A percentile compares a stretch with the other conserved stretches of the same genome.
phyloP scores from a whole-genome alignment of 768 basidiomycete genomes.

The Tulasnella sp. region DNA sequence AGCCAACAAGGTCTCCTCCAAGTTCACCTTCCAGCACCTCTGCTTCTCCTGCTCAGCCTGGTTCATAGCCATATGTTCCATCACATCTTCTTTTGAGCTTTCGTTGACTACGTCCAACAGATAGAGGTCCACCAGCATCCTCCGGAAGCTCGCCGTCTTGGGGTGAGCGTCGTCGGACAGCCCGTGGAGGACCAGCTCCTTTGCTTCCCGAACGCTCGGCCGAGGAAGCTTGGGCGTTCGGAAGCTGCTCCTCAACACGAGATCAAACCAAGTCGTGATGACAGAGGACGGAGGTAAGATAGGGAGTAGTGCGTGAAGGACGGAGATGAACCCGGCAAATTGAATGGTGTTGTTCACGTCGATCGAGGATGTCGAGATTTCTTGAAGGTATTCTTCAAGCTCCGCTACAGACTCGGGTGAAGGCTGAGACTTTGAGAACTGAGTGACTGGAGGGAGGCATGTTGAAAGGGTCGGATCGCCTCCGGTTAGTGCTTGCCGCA shows the following conservation, averaged over 20 bases:
- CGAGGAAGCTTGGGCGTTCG: constrained; percentile 59
- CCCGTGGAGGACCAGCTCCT: constrained; percentile 56
- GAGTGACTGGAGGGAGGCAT: neutral
- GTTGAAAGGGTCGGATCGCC: neutral
- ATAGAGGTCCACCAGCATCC: constrained; percentile 61
- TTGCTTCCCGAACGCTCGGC: constrained; percentile 50
- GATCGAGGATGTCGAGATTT: constrained; percentile 47
- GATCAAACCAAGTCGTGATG: constrained; percentile 72
- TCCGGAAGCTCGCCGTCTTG: constrained; percentile 55
- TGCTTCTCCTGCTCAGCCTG: constrained; percentile 47
- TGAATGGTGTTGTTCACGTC: constrained; percentile 53
- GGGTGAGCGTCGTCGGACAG: constrained; percentile 34
- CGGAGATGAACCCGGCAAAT: constrained; percentile 52
- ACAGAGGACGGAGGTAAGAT: constrained; percentile 53
- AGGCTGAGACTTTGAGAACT: neutral
- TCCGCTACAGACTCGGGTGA: constrained; percentile 25
- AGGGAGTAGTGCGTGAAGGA: constrained; percentile 50
- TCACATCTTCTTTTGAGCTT: constrained; percentile 54
- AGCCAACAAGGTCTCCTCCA: constrained; percentile 61
- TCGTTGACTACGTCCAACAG: constrained; percentile 69
- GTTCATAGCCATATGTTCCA: constrained; percentile 64
- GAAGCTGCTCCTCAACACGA: constrained; percentile 63
- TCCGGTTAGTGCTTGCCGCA: neutral
- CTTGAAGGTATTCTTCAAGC: constrained; percentile 57
- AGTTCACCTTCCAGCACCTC: constrained; percentile 61